Evolutionary conservation across 139 green algal genomes (phyloP).

Genomic region (Volvox africanus): DNA sequence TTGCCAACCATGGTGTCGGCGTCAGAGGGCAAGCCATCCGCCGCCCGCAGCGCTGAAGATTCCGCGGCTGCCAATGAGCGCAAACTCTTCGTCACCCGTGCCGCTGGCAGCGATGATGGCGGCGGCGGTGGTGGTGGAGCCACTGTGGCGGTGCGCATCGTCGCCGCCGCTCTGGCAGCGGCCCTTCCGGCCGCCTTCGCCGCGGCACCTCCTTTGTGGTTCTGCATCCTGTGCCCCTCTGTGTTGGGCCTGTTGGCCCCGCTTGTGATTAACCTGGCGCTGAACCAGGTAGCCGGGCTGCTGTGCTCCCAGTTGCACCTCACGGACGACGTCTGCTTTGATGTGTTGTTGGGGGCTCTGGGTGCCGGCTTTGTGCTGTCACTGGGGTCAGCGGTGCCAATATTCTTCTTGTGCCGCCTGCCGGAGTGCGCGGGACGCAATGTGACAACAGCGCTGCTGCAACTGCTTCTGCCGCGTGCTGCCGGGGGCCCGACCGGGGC

Average conservation of each 20-base stretch:
- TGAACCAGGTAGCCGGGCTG: slow-evolving; percentile 52
- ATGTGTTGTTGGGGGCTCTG: slow-evolving; percentile 51
- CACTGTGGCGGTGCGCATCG: background rate
- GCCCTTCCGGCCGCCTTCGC: slow-evolving; percentile 49
- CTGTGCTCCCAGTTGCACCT: slow-evolving; percentile 45
- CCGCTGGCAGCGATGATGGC: background rate
- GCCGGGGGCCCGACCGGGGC: no score
- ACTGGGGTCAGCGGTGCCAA: slow-evolving; percentile 37
- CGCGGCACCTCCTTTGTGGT: slow-evolving; percentile 54
- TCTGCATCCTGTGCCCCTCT: slow-evolving; percentile 63
- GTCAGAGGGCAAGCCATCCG: background rate
- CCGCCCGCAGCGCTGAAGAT: background rate
- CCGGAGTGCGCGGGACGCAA: slow-evolving; percentile 29
- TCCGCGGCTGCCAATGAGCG: background rate
- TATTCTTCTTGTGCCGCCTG: slow-evolving; percentile 45
- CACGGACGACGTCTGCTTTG: slow-evolving; percentile 53
- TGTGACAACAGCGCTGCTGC: slow-evolving; percentile 3
- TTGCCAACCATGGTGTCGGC: background rate
- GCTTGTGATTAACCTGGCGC: slow-evolving; percentile 52
- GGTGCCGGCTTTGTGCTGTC: slow-evolving; percentile 43
- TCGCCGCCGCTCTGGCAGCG: slow-evolving; percentile 12
- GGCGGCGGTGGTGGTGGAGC: background rate
- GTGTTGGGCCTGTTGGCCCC: slow-evolving; percentile 59
- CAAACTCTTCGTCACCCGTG: background rate
- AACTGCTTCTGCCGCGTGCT: background rate